A percentile compares a stretch with the other conserved stretches of the same genome.
phyloP scores from a whole-genome alignment of 768 basidiomycete genomes.

The Butyriboletus loyo region DNA sequence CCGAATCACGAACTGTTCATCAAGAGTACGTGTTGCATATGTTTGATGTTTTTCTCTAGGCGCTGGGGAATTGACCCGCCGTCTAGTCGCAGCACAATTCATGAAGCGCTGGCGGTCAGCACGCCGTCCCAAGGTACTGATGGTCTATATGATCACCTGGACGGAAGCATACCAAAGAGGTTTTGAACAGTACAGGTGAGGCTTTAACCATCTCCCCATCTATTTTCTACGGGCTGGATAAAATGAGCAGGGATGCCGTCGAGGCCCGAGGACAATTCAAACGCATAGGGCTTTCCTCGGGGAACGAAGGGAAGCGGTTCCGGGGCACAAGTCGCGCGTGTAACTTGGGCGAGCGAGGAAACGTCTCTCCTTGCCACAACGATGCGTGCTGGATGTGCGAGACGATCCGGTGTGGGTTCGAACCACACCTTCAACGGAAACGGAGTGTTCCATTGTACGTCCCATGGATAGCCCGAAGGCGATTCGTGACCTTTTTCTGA shows the following conservation, averaged over 20 bases:
- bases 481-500: slow-evolving; percentile 7
- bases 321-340: slow-evolving; percentile 22
- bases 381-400: slow-evolving; percentile 18
- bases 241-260: slow-evolving; percentile 11
- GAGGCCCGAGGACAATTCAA: slow-evolving; percentile 12
- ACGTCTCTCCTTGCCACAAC: slow-evolving; percentile 12
- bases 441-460: slow-evolving; percentile 10
- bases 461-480: too few relatives aligned
- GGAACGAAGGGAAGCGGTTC: slow-evolving; percentile 26
- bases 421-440: slow-evolving; percentile 20
- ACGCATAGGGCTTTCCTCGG: background rate
- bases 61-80: background rate
- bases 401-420: slow-evolving; percentile 21
- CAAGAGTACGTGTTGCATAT: background rate
- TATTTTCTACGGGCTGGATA: background rate
- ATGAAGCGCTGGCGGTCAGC: slow-evolving; percentile 3
- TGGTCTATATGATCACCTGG: slow-evolving; percentile 24
- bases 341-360: slow-evolving; percentile 19
- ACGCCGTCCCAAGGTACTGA: slow-evolving; percentile 12
- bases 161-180: background rate
- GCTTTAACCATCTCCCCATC: background rate
- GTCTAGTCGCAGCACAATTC: slow-evolving; percentile 15
- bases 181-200: slow-evolving; percentile 21
- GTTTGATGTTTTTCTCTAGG: background rate
- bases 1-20: slow-evolving; percentile 6